Evolutionary conservation across 805 yeast genomes (phyloP), one percentile per base, ranked within the genome.

Genomic region (Blastobotrys terrestris): DNA sequence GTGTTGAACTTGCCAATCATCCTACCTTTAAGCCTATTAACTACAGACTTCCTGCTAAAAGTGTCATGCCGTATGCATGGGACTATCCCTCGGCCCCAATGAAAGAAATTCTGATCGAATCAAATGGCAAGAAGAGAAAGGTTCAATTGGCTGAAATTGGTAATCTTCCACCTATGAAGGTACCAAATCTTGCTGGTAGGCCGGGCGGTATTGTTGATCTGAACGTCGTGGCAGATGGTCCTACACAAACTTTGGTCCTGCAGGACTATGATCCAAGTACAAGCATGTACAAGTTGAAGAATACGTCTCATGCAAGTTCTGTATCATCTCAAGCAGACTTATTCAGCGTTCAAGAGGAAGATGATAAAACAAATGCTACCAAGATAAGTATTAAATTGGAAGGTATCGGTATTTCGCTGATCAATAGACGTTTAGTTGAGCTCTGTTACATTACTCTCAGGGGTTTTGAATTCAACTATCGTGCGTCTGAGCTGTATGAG

Each of bases 21-120:
- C 72, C 75, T 2, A 76, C 77, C 11, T 91, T 85, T 69, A 83
- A 80, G 56, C 97, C 97, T 0, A 76, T 89, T 8, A 81, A 77
- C 62, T 94, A 92, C 66, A 78, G 80, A 46, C 76, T 95, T 11
- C 97, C 98, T 0, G 82, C 95, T 1, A 81, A 81, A 62, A 87
- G 96, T 69, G 95, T 89, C 1, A 94, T 94, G 98, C 97, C 98
- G 0, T 94, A 94, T 67, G 88, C 99, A 0, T 94, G 97, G 91
- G 99, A 94, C 66, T 94, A 79, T 69, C 99, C 99, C 0, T 89
- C 95, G 50, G 97, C 96, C 0, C 72, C 79, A 7, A 78, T 84
- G 46, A 91, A 90, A 66, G 97, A 91, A 63, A 69, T 94, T 31
- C 76, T 89, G 2, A 67, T 94, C 35, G 74, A 90, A 54, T 76